Base-by-base conservation (phyloP, 164 flowering plant genomes). In the Macadamia integrifolia region DNA sequence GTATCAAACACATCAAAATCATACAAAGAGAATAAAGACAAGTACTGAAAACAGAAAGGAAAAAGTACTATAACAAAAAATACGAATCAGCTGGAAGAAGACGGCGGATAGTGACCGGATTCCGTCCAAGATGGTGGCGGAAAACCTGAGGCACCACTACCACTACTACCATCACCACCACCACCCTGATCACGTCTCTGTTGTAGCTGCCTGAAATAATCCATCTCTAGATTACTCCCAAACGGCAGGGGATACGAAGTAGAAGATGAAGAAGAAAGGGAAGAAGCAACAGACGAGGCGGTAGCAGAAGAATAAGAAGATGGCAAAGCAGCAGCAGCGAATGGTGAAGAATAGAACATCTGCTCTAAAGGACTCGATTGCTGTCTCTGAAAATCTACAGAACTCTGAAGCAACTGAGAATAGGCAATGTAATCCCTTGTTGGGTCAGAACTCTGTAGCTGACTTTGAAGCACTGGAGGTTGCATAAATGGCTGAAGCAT, bases 371-470 rank as follows among this genome's bases (percentile, higher is more conserved):
- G 71, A 64, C 32, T 74, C 0, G 79, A 7, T 17, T 79, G 58
- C 3, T 75, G 82, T 53, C 60, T 40, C 6, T 66, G 81, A 55
- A 76, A 74, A 9, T 83, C 84, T 0, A 73, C 68, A 14, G 78
- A 61, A 61, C 75, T 82, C 73, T 83, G 87, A 0, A 87, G 81
- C 29, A 87, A 44, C 71, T 80, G 89, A 1, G 85, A 80, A 73
- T 89, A 89, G 23, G 77, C 72, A 74, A 74, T 71, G 66, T 89
- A 89, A 50, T 89, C 88, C 42, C 83, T 73, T 23, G 61, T 42
- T 1, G 43, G 6, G 60, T 71, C 73, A 46, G 78, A n/a, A 17
- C 71, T 56, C n/a, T 60, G 80, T 11, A 50, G 71, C 43, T 28
- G 68, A 35, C 0, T 2, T 42, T 32, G 73, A 8, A 12, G 58